Evolutionary conservation across 805 yeast genomes (phyloP), one percentile per base, ranked within the genome.

Genomic region (Yarrowia alimentaria): DNA sequence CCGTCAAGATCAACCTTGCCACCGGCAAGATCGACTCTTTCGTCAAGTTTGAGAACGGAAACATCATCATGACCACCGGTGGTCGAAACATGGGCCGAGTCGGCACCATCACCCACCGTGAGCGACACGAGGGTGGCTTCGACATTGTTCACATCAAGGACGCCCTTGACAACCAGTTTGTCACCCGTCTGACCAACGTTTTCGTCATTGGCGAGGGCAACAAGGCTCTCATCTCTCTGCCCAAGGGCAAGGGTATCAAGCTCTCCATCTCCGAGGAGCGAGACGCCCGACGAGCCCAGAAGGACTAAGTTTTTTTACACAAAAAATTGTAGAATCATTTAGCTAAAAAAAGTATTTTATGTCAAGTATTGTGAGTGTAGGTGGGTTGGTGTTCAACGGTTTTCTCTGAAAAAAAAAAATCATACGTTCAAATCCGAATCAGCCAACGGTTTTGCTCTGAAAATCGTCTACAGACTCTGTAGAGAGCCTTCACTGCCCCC

Each of bases 211-310:
- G 96, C 76, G 95, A 89, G 78, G 89, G 89, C 68, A 84, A 86
- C 42, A 88, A 86, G 79, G 95, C 96, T 70, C 80, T 79, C 80
- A 79, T 89, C 70, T 86, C 95, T 57, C 79, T 89, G 75, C 96
- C 97, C 79, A 89, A 88, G 91, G 97, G 96, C 79, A 89, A 89
- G 83, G 97, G 97, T 85, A 85, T 89, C 76, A 89, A 89, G 81
- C 82, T 89, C 71, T 72, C 91, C 68, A 89, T 89, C 72, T 79
- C 96, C 70, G 96, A 89, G 79, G 96, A 89, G 83, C 88, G 96
- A 78, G 96, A 89, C 86, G 82, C 90, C 81, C 90, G 95, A 78
- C 85, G 96, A 43, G 50, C 47, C 47, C 24, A 28, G 33, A 32
- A 40, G 47, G 47, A 40, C 33, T 40, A 40, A 40, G 12, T 16